Percentiles rank a stretch among this genome's conserved stretches.
Conservation (phyloP, 306 rosid species). For the Luffa acutangula region DNA sequence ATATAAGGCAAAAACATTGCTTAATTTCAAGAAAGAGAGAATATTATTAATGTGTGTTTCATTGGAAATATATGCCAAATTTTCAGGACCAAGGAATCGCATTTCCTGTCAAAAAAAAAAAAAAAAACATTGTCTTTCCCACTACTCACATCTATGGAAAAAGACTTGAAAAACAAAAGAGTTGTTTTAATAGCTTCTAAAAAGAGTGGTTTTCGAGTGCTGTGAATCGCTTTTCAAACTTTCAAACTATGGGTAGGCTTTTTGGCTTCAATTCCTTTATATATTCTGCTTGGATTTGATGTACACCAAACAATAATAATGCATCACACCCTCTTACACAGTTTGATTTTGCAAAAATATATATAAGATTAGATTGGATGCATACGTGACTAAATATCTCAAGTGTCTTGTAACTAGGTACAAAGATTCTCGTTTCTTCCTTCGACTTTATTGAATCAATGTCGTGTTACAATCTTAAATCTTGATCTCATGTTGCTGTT, state of each 20-base stretch:
- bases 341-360: neutral
- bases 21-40: neutral
- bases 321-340: neutral
- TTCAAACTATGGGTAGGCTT: neutral
- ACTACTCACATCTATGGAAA: neutral
- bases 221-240: neutral
- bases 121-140: neutral
- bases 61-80: neutral
- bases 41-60: neutral
- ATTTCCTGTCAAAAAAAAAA: neutral
- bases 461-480: neutral
- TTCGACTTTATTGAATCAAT: neutral
- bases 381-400: neutral
- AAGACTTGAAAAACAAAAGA: neutral
- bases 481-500: neutral
- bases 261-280: neutral
- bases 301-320: neutral
- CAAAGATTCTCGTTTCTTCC: neutral
- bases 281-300: conserved; percentile 7
- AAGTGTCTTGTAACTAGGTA: neutral
- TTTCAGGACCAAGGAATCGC: neutral
- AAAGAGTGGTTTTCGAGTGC: neutral
- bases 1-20: neutral
- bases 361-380: neutral
- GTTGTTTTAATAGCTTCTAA: neutral